phyloP scores from a whole-genome alignment of 2,329 filamentous ascomycete genomes.

The Didymella lethalis region DNA sequence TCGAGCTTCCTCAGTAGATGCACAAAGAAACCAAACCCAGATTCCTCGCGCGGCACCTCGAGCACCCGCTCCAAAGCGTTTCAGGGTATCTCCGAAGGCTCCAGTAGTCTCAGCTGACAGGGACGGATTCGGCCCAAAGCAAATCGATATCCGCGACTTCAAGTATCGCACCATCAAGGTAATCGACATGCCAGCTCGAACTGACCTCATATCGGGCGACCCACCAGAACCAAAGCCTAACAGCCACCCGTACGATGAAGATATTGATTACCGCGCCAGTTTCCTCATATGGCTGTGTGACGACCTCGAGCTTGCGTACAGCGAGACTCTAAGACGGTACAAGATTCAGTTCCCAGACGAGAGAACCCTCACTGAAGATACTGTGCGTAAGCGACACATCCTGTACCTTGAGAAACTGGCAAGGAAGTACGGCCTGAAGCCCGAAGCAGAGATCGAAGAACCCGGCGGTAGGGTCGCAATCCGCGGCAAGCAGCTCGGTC shows the following conservation, averaged over 20 bases:
- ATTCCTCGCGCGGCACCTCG: background rate
- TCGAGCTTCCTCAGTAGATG: background rate
- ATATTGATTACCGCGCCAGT: conserved; percentile 22
- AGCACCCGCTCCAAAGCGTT: background rate
- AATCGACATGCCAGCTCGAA: conserved; percentile 27
- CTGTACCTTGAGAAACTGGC: conserved; percentile 6
- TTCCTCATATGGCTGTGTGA: conserved; percentile 28
- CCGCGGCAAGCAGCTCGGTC: conserved; percentile 19
- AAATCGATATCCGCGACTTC: conserved; percentile 6
- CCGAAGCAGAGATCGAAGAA: conserved; percentile 9
- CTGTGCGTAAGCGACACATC: conserved; percentile 25
- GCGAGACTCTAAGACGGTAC: conserved; percentile 15
- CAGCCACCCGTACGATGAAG: conserved; percentile 20
- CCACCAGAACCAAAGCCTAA: conserved; percentile 15
- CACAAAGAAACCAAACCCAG: background rate
- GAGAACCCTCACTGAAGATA: conserved; percentile 19
- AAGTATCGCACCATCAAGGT: conserved; percentile 26
- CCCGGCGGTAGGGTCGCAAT: conserved; percentile 13
- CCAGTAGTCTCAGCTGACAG: background rate
- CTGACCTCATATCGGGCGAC: conserved; percentile 2
- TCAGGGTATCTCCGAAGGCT: background rate
- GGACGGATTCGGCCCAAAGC: background rate
- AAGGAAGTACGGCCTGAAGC: conserved; percentile 21
- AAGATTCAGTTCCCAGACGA: conserved; percentile 19
- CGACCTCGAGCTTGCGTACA: conserved; percentile 22